phyloP scores from a whole-genome alignment of 2,329 filamentous ascomycete species.

The Pyricularia grisea region DNA sequence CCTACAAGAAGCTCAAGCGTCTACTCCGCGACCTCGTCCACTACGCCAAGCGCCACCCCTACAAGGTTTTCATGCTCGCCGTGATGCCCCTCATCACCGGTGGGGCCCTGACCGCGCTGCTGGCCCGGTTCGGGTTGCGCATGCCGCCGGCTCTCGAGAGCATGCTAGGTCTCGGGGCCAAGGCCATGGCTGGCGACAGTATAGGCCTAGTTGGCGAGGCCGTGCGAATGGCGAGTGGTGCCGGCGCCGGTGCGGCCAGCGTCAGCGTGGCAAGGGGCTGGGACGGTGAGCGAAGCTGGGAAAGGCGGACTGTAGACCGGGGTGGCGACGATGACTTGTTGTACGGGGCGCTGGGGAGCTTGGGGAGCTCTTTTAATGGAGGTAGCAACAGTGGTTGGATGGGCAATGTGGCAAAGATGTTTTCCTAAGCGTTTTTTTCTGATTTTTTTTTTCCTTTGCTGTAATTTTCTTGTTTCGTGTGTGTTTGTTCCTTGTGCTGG shows the following conservation, averaged over 20 bases:
- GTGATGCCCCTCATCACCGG: constrained; percentile 81
- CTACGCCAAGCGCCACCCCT: constrained; percentile 74
- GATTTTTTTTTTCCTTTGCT: not conserved
- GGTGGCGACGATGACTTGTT: constrained; percentile 16
- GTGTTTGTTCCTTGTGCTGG: not conserved
- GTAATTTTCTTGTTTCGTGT: not conserved
- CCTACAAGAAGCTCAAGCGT: constrained; percentile 66
- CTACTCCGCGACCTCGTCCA: constrained; percentile 72
- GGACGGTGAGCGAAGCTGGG: constrained; percentile 25
- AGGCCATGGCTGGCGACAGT: constrained; percentile 36
- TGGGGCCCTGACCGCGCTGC: constrained; percentile 68
- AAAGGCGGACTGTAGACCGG: constrained; percentile 24
- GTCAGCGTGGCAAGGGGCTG: constrained; percentile 23
- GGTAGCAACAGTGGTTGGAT: constrained; percentile 19
- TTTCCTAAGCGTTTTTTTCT: constrained; percentile 4
- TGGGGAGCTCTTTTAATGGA: constrained; percentile 9
- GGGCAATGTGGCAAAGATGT: constrained; percentile 8
- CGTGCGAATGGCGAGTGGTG: constrained; percentile 37
- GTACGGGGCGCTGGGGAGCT: constrained; percentile 4
- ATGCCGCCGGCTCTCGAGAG: constrained; percentile 56
- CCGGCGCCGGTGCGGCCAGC: constrained; percentile 10
- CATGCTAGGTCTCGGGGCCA: constrained; percentile 44
- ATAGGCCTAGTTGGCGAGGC: constrained; percentile 45
- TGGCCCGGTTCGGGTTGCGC: constrained; percentile 70
- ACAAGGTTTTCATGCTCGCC: constrained; percentile 80